Evolutionary conservation across 352 stramenopile genomes (phyloP), one percentile per base, ranked within the genome.

Genomic region (Phytopythium mirpurense): DNA sequence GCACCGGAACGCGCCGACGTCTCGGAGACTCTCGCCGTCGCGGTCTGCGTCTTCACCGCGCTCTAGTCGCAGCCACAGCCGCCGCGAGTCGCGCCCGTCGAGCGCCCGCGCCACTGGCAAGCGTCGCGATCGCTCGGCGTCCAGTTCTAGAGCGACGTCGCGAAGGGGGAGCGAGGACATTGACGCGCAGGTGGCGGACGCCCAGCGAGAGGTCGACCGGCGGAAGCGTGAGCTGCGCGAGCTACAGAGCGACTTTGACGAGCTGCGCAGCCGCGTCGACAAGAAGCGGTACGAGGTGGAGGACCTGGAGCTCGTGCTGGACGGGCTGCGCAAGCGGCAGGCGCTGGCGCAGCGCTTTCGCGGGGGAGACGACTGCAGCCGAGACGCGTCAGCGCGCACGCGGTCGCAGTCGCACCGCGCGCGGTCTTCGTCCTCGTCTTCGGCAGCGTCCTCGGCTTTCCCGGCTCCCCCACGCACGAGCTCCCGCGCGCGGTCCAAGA

Each of bases 251-350:
- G 71, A 88, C 42, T 42, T 90, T 0, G 52, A 66, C 12, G 48
- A 63, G 18, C 36, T 92, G 7, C 34, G 70, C 44, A 59, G 67
- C 48, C 74, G 60, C 5, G 47, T 88, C 1, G 64, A 89, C 6
- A 51, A 46, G 8, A 84, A 87, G 53, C 71, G 72, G 45, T 71
- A 90, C 50, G 69, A 89, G 50, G 64, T 92, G 18, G 71, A 75
- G 62, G 77, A 90, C 36, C 59, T 89, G 42, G 59, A 88, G 56
- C 69, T 90, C 8, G 65, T 78, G 31, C 44, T 92, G 19, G 74
- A 92, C 23, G 65, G 63, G 15, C 59, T 92, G 35, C 51, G 68
- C 21, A 86, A 86, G 52, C 82, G 82, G 15, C 68, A 78, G 29
- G 62, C 72, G 41, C 59, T 83, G 6, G 59, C 76, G 26, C 32